Evolutionary conservation across 2,329 filamentous ascomycete genomes (phyloP), one percentile per base, ranked within the genome.

Genomic region (Fusarium papillatum): DNA sequence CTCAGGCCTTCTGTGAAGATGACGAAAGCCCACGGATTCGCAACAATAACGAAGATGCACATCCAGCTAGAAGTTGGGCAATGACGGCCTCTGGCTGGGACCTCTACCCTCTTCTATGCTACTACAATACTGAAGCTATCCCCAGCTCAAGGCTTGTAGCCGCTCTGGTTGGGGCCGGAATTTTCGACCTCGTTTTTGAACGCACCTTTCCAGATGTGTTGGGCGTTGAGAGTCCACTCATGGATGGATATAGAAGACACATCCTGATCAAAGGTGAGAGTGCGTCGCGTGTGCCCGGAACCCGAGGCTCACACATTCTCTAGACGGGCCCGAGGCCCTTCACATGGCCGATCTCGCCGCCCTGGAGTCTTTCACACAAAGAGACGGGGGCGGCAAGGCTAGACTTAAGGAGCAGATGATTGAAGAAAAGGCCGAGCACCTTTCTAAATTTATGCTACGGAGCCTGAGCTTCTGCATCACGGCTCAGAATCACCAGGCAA

Each of bases 131-230:
- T 4, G 19, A 34, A 3, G 4, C 9, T 1, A 16, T 65, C 11
- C 34, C 36, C 2, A 46, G 19, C 10, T 24, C 34, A 4, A 31
- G 22, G 3, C 22, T 69, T 2, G 29, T 65, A 4, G 17, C 29
- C 1, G 50, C 66, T 4, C 22, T 71, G 9, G 16, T 71, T 8
- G 19, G 3, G 6, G 60, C 60, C 8, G 69, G 50, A 2, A 24
- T 69, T 10, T 31, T 69, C 22, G 66, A 65, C 4, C 43, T 34
- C 5, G 66, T 60, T 26, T 61, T 69, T 16, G 53, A 55, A 31
- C 66, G 60, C 2, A 38, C 39, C 2, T 53, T 69, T 24, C 66
- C 61, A 10, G 16, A 46, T 6, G 14, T 67, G 1, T 16, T 67
- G n/a, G 13, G 10, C 46, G 9, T n/a, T 36, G 24, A 38, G 17